Percentiles rank a stretch among this genome's conserved stretches.
Conservation (phyloP, 2,329 filamentous ascomycete genomes). For the Ophiocordyceps robertsii region DNA sequence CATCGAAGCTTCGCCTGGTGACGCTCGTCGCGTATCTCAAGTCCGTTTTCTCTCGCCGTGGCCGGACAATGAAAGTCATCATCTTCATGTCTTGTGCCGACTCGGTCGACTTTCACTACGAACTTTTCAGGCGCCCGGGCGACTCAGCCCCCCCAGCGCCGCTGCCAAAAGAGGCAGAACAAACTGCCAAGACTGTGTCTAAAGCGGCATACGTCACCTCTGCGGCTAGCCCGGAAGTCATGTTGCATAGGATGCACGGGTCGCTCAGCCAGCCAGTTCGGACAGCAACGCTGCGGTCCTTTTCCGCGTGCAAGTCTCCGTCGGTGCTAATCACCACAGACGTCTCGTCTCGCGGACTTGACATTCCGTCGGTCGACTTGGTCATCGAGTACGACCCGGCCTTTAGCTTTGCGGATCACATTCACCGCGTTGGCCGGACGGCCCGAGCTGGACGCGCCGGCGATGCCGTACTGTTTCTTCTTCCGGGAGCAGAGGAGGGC, state of each 20-base stretch:
- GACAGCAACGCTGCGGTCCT: slow-evolving; percentile 73
- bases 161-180: slow-evolving; percentile 17
- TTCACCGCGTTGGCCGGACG: slow-evolving; percentile 89
- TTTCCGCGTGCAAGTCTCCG: slow-evolving; percentile 59
- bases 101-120: slow-evolving; percentile 92
- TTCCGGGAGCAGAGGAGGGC: slow-evolving; percentile 82
- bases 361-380: slow-evolving; percentile 87
- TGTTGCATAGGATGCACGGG: slow-evolving; percentile 78
- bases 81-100: slow-evolving; percentile 96
- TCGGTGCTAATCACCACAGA: slow-evolving; percentile 87
- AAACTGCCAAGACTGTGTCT: slow-evolving; percentile 47
- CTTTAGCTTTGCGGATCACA: slow-evolving; percentile 83
- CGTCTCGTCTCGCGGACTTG: slow-evolving; percentile 87
- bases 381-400: slow-evolving; percentile 95
- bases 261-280: slow-evolving; percentile 80
- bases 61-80: slow-evolving; percentile 91
- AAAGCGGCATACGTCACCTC: slow-evolving; percentile 61
- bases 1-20: slow-evolving; percentile 81
- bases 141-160: slow-evolving; percentile 12
- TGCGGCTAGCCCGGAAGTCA: slow-evolving; percentile 57
- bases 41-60: slow-evolving; percentile 74
- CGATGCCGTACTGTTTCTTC: slow-evolving; percentile 76
- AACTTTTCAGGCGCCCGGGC: slow-evolving; percentile 48
- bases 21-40: slow-evolving; percentile 76
- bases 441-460: slow-evolving; percentile 84